These are phyloP conservation scores for Sanghuangporus weigelae DNA, from an alignment of 1,284 basidiomycete genomes.

Conservation along the genomic window DNA sequence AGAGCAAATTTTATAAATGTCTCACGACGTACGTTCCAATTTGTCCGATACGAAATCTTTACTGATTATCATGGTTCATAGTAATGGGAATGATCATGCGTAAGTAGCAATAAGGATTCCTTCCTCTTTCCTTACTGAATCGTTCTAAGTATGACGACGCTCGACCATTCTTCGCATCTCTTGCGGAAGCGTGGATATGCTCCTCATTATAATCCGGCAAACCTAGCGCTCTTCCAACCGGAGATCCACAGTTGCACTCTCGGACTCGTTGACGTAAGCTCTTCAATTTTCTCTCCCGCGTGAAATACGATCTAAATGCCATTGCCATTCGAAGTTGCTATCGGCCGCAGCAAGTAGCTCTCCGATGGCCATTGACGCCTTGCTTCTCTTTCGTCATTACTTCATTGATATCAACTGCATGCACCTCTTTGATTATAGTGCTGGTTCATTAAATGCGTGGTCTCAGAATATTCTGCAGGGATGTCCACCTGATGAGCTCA, in stretches of 20 bases:
- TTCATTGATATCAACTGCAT: slow-evolving; percentile 17
- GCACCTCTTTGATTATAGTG: slow-evolving; percentile 16
- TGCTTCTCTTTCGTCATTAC: slow-evolving; percentile 21
- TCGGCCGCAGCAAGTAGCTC: background rate
- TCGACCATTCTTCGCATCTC: slow-evolving; percentile 18
- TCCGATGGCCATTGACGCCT: slow-evolving; percentile 15
- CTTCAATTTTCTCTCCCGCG: background rate
- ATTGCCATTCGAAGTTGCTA: background rate
- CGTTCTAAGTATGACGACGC: slow-evolving; percentile 18
- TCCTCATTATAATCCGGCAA: slow-evolving; percentile 18
- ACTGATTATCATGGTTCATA: background rate
- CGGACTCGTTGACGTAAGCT: slow-evolving; percentile 17
- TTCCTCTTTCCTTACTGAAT: background rate
- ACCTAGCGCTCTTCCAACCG: slow-evolving; percentile 19
- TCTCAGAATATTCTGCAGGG: slow-evolving; percentile 1
- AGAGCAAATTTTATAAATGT: slow-evolving; percentile 26
- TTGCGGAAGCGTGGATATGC: slow-evolving; percentile 17
- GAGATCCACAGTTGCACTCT: slow-evolving; percentile 17
- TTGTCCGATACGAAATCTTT: background rate
- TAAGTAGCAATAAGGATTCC: background rate
- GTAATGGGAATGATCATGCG: slow-evolving; percentile 23
- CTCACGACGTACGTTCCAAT: slow-evolving; percentile 11
- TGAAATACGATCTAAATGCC: background rate
- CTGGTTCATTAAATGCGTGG: slow-evolving; percentile 19
- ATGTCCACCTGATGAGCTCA: slow-evolving; percentile 13